These are phyloP conservation scores for Hyaloscypha bicolor DNA, from an alignment of 495 filamentous ascomycete genomes.

Conservation along the genomic window DNA sequence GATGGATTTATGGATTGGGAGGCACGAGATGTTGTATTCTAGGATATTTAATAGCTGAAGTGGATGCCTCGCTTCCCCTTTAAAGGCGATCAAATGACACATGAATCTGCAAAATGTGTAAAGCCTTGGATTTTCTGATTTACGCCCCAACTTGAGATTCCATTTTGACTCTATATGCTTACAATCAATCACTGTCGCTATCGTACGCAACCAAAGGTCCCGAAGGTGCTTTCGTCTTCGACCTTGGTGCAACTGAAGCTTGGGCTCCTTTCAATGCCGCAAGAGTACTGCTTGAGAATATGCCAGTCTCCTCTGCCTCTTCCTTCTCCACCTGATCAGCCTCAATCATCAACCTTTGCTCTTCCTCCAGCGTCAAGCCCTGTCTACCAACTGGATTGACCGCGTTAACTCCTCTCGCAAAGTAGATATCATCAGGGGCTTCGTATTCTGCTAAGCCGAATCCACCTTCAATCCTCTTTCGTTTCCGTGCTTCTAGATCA, in stretches of 20 bases:
- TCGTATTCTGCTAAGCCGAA: conserved; percentile 93
- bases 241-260: conserved; percentile 51
- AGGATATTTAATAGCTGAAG: conserved; percentile 83
- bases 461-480: conserved; percentile 84
- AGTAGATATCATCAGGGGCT: conserved; percentile 92
- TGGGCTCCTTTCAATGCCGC: conserved; percentile 65
- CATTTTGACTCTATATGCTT: conserved; percentile 17
- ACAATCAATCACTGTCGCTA: conserved; percentile 75
- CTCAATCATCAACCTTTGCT: conserved; percentile 55
- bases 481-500: conserved; percentile 81
- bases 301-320: conserved; percentile 57
- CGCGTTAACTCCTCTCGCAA: conserved; percentile 65
- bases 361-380: conserved; percentile 48
- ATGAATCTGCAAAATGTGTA: background rate
- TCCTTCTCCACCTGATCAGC: conserved; percentile 46
- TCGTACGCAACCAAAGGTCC: conserved; percentile 88
- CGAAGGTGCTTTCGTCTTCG: conserved; percentile 42
- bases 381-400: conserved; percentile 59
- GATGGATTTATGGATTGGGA: conserved; percentile 91
- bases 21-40: conserved; percentile 94
- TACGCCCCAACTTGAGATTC: background rate
- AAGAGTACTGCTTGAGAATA: conserved; percentile 80
- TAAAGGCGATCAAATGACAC: background rate
- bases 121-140: background rate
- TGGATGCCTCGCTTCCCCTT: background rate